Percentiles rank a stretch among this genome's conserved stretches.
Evolutionary conservation across 73 alveolate genomes (phyloP).

Genomic region (Diophrys appendiculata): DNA sequence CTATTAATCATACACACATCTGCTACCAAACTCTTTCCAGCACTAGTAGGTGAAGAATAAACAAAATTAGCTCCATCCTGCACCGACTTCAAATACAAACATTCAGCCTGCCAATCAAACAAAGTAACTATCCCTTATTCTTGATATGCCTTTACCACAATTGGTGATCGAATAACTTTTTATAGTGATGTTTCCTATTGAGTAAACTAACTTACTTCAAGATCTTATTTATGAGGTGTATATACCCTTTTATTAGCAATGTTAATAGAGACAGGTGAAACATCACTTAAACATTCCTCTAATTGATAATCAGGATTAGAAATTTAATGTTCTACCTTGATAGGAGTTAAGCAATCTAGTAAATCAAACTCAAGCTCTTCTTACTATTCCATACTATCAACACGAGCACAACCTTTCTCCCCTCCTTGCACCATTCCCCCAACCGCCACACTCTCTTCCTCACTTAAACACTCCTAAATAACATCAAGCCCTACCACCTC

Average conservation of each 20-base stretch:
- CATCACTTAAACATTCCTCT: not conserved
- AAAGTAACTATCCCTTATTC: slow-evolving; percentile 4
- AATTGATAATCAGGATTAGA: not conserved
- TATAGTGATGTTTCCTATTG: not conserved
- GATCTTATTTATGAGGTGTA: not conserved
- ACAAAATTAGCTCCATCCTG: slow-evolving; percentile 34
- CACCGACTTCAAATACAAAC: slow-evolving; percentile 13
- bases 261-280: not conserved
- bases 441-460: no score
- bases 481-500: no score
- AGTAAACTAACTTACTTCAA: not conserved
- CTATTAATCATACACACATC: slow-evolving; percentile 43
- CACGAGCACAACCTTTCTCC: no score
- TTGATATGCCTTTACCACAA: not conserved
- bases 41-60: slow-evolving; percentile 71
- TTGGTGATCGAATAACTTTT: not conserved
- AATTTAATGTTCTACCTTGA: not conserved
- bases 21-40: slow-evolving; percentile 62
- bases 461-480: no score
- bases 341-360: not conserved
- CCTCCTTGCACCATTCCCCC: no score
- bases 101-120: slow-evolving; percentile 55
- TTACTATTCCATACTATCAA: no score
- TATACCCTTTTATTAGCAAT: not conserved
- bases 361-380: no score